A percentile compares a stretch with the other conserved stretches of the same genome.
Evolutionary conservation across 2,329 filamentous ascomycete genomes (phyloP).

Genomic region (Aspergillus uvarum): DNA sequence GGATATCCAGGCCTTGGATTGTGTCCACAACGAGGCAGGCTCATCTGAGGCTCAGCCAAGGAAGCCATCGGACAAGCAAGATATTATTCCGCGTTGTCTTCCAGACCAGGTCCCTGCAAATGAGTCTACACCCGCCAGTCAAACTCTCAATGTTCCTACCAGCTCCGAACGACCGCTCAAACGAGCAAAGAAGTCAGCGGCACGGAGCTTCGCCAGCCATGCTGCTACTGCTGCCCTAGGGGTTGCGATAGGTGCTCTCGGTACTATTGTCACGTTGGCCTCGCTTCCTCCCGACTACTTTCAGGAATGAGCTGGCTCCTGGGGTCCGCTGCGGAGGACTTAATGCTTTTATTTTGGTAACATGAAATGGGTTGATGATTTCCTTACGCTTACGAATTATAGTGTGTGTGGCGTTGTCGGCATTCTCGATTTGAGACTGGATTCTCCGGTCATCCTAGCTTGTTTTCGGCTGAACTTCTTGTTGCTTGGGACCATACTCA

Average conservation of each 20-base stretch:
- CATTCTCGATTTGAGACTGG: conserved; percentile 2
- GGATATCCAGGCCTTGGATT: background rate
- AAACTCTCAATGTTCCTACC: conserved; percentile 15
- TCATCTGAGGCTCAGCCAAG: conserved; percentile 30
- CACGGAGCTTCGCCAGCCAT: conserved; percentile 33
- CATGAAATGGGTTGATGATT: background rate
- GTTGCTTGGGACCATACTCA: background rate
- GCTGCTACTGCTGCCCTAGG: conserved; percentile 42
- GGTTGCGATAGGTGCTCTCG: conserved; percentile 43
- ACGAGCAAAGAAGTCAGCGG: conserved; percentile 26
- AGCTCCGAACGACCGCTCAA: conserved; percentile 28
- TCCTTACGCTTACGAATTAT: background rate
- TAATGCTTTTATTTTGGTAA: conserved; percentile 8
- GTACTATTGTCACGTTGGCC: conserved; percentile 42
- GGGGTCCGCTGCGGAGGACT: background rate
- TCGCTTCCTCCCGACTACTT: conserved; percentile 47
- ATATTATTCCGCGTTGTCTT: conserved; percentile 7
- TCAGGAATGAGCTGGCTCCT: conserved; percentile 20
- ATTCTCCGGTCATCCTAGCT: background rate
- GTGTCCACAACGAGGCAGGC: conserved; percentile 8
- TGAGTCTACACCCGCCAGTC: conserved; percentile 11
- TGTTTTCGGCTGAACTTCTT: conserved; percentile 5
- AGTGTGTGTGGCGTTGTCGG: conserved; percentile 4
- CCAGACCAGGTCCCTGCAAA: conserved; percentile 4
- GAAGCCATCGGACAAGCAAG: conserved; percentile 10